phyloP scores from a whole-genome alignment of 352 stramenopile genomes.

The Pythium oligandrum region DNA sequence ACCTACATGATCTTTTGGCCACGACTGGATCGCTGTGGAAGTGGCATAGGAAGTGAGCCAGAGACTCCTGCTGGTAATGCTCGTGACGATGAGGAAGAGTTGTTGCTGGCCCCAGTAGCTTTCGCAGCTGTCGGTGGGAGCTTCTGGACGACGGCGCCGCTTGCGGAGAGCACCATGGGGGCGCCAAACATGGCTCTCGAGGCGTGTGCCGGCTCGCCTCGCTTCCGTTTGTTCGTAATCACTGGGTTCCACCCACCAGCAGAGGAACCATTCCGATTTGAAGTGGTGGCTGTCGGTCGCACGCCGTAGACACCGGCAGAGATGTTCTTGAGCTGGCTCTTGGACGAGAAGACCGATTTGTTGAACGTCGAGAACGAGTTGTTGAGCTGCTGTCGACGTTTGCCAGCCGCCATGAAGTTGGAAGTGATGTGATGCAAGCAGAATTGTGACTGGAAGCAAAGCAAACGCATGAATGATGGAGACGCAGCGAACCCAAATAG shows the following conservation, averaged over 20 bases:
- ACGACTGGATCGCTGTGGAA: conserved; percentile 22
- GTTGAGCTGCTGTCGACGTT: conserved; percentile 71
- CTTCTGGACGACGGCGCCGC: conserved; percentile 40
- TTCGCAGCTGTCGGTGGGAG: background rate
- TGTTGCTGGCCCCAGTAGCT: no score
- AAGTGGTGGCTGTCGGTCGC: conserved; percentile 9
- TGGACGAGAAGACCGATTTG: conserved; percentile 51
- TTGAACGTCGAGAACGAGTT: conserved; percentile 59
- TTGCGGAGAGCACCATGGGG: conserved; percentile 45
- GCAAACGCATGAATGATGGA: background rate
- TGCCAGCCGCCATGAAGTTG: conserved; percentile 68
- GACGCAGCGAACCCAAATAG: conserved; percentile 3
- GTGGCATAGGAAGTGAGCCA: no score
- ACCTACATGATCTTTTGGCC: conserved; percentile 58
- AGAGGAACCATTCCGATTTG: background rate
- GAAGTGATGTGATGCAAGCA: conserved; percentile 75
- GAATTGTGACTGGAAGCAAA: conserved; percentile 41
- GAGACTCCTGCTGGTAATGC: background rate
- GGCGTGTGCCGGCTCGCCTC: conserved; percentile 15
- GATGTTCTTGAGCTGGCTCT: conserved; percentile 64
- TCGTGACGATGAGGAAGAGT: background rate
- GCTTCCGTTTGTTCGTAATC: conserved; percentile 53
- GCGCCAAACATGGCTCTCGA: conserved; percentile 25
- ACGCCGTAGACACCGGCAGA: conserved; percentile 72
- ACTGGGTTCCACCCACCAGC: conserved; percentile 28